Percentiles rank a stretch among this genome's conserved stretches.
Evolutionary conservation across 1,139 yeast species (phyloP).

Genomic region (Blastobotrys raffinosifermentans): DNA sequence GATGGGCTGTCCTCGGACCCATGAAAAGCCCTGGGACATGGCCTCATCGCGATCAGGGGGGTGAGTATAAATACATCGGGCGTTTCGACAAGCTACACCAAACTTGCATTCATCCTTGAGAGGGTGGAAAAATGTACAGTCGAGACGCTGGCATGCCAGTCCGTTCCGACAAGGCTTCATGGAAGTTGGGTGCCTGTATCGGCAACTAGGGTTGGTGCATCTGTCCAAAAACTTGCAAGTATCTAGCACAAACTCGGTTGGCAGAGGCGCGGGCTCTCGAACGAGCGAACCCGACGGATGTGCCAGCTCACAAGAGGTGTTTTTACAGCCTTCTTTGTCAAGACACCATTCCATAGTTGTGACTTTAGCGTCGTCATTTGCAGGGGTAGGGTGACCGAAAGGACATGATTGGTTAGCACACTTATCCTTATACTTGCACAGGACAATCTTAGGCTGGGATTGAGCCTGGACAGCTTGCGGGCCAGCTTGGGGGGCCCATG

Average conservation of each 20-base stretch:
- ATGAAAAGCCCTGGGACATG: slow-evolving; percentile 35
- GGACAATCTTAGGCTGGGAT: slow-evolving; percentile 9
- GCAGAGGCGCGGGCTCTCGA: slow-evolving; percentile 24
- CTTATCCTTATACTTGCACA: slow-evolving; percentile 69
- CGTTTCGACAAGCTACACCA: slow-evolving; percentile 66
- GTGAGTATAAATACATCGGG: slow-evolving; percentile 65
- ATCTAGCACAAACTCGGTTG: slow-evolving; percentile 40
- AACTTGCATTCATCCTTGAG: slow-evolving; percentile 72
- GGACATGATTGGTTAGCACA: slow-evolving; percentile 78
- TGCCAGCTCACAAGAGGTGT: slow-evolving; percentile 59
- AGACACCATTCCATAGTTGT: slow-evolving; percentile 70
- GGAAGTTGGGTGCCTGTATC: slow-evolving; percentile 76
- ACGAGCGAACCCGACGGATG: slow-evolving; percentile 64
- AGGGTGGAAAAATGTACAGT: slow-evolving; percentile 81
- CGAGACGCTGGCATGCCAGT: slow-evolving; percentile 64
- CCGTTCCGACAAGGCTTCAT: slow-evolving; percentile 77
- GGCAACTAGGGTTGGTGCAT: slow-evolving; percentile 74
- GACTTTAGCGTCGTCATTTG: slow-evolving; percentile 67
- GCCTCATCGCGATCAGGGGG: slow-evolving; percentile 58
- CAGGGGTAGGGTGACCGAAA: slow-evolving; percentile 88
- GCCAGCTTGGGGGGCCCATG: slow-evolving; percentile 4
- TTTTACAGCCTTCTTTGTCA: slow-evolving; percentile 57
- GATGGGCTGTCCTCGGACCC: slow-evolving; percentile 32
- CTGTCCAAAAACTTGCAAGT: slow-evolving; percentile 73
- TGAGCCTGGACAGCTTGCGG: slow-evolving; percentile 3